Evolutionary conservation across 345 rosid genomes (phyloP).

Genomic region (Diplotaxis tenuifolia): DNA sequence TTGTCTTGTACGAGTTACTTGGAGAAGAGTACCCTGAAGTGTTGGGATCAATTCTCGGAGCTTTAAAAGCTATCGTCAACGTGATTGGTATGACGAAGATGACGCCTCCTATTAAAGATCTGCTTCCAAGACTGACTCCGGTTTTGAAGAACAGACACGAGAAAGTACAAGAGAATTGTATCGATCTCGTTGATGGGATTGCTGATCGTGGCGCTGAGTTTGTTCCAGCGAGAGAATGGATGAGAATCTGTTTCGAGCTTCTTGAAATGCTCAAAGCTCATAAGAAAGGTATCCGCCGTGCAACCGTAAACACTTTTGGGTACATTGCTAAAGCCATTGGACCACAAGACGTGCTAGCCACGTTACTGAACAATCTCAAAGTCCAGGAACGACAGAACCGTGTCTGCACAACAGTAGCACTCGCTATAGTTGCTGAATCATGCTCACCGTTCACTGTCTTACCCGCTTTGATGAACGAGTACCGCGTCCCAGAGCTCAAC

Average conservation of each 20-base stretch:
- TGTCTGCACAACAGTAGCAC: slow-evolving; percentile 98
- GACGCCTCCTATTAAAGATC: slow-evolving; percentile 99
- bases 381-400: slow-evolving; percentile 99
- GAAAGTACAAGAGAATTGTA: slow-evolving; percentile 98
- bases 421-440: slow-evolving; percentile 93
- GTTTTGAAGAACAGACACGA: slow-evolving; percentile 98
- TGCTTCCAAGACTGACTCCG: slow-evolving; percentile 97
- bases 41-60: slow-evolving; percentile 94
- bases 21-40: slow-evolving; percentile 99
- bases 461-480: slow-evolving; percentile 97
- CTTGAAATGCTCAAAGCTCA: slow-evolving; percentile 99
- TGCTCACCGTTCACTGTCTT: slow-evolving; percentile 95
- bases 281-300: slow-evolving; percentile 97
- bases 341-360: slow-evolving; percentile 97
- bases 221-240: slow-evolving; percentile 99
- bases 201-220: slow-evolving; percentile 99
- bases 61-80: slow-evolving; percentile 96
- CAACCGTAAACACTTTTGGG: slow-evolving; percentile 96
- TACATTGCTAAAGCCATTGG: slow-evolving; percentile 99
- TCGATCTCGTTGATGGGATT: slow-evolving; percentile 96
- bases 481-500: slow-evolving; percentile 95
- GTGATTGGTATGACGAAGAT: slow-evolving; percentile 99
- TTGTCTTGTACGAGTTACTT: slow-evolving; percentile 89
- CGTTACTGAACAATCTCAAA: slow-evolving; percentile 92
- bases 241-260: slow-evolving; percentile 97